These are phyloP conservation scores for Pythium volutum DNA, from an alignment of 352 stramenopile genomes.

Conservation along the genomic window DNA sequence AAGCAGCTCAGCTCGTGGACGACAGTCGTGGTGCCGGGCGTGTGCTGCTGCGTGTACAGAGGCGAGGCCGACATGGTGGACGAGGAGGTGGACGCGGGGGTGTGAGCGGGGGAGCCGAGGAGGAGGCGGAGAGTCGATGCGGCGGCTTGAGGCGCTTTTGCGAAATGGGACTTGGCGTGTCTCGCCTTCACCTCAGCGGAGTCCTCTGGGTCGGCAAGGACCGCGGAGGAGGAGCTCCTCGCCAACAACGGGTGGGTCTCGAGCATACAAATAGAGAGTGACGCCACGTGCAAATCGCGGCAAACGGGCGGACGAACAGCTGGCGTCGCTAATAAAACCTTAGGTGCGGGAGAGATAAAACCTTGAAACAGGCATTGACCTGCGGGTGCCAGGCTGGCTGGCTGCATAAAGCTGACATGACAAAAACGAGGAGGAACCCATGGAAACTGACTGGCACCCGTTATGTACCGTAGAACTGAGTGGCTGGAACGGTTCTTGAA, in stretches of 20 bases:
- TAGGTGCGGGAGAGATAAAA: background rate
- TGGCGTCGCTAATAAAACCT: constrained; percentile 9
- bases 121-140: constrained; percentile 6
- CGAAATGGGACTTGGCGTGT: constrained; percentile 14
- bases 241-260: constrained; percentile 24
- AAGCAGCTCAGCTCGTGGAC: constrained; percentile 23
- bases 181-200: background rate
- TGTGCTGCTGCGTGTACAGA: constrained; percentile 31
- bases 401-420: background rate
- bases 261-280: constrained; percentile 18
- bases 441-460: too few relatives aligned
- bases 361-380: background rate
- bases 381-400: constrained; percentile 6
- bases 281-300: too few relatives aligned
- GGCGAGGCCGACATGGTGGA: constrained; percentile 19
- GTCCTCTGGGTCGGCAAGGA: constrained; percentile 12
- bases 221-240: background rate
- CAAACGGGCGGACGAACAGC: constrained; percentile 1
- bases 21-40: constrained; percentile 15
- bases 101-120: background rate
- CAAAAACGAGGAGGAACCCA: too few relatives aligned
- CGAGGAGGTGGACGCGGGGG: background rate
- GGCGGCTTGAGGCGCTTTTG: constrained; percentile 14
- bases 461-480: too few relatives aligned
- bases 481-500: too few relatives aligned